Evolutionary conservation across 345 rosid genomes (phyloP), one percentile per base, ranked within the genome.

Genomic region (Diplotaxis tenuifolia): DNA sequence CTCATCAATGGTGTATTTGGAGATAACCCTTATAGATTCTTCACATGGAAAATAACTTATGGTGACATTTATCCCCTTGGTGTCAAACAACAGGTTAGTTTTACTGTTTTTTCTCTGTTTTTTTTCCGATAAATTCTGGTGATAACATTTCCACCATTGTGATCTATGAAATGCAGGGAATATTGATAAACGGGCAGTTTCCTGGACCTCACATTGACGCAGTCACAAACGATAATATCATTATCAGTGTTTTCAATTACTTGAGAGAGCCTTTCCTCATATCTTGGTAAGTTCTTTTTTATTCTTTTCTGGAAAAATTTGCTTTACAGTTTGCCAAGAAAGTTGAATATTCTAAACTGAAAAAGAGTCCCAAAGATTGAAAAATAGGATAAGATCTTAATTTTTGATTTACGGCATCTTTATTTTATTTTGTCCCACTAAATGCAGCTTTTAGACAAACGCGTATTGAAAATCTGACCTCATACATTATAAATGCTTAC

Each of bases 61-160:
- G 98, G 98, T 12, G 83, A 91, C 68, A 88, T 93, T 72, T 93
- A 89, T 47, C 98, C 98, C 31, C 96, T 93, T 31, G 98, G 98
- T 4, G 92, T 89, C 71, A 91, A 85, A 85, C 98, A 91, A 74
- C 86, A 80, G 91, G 98, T 92, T 16, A 2, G 25, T 3, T 21
- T 22, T 14, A 62, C 16, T 62, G 0, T 56, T 10, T 9, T 23
- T 68, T 20, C 21, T 75, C 4, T 20, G n/a, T 58, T 4, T 15
- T 62, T 5, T 62, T 19, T 0, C 55, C n/a, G 21, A 49, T 19
- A 55, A 68, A 62, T 38, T 53, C 52, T 40, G 23, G 42, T 69
- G 40, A 62, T 63, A 69, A 54, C 42, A 70, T 62, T 45, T 69
- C 65, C 31, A 62, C 3, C 54, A 8, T n/a, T 62, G 36, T 54